Evolutionary conservation across 2,329 filamentous ascomycete genomes (phyloP).

Genomic region (Aspergillus persii): DNA sequence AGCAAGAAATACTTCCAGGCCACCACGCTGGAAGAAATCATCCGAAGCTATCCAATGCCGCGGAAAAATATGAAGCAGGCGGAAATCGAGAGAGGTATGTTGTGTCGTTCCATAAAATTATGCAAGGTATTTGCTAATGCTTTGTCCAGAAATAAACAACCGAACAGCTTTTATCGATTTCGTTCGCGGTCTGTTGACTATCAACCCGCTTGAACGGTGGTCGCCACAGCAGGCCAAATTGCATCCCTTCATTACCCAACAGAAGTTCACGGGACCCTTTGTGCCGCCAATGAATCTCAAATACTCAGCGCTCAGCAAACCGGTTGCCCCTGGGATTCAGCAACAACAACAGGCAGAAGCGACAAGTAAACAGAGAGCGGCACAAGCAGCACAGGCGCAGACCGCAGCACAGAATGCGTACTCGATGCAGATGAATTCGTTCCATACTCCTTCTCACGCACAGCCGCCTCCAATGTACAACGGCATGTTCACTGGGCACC

Average conservation of each 20-base stretch:
- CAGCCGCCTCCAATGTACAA: constrained; percentile 66
- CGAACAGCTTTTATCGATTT: constrained; percentile 97
- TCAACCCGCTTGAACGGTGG: constrained; percentile 95
- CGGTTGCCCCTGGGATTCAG: constrained; percentile 87
- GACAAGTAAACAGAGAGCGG: constrained; percentile 83
- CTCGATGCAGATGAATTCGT: constrained; percentile 59
- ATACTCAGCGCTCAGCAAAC: constrained; percentile 77
- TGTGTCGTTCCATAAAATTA: neutral
- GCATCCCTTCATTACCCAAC: constrained; percentile 97
- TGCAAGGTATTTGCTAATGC: constrained; percentile 17
- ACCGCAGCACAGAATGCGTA: constrained; percentile 68
- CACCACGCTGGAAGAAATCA: constrained; percentile 91
- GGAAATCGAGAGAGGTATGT: constrained; percentile 89
- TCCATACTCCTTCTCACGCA: constrained; percentile 47
- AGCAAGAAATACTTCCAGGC: constrained; percentile 99
- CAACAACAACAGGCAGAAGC: constrained; percentile 95
- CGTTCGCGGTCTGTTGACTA: constrained; percentile 85
- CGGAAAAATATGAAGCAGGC: constrained; percentile 98
- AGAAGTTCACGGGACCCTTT: constrained; percentile 94
- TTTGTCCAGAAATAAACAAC: constrained; percentile 86
- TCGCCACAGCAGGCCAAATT: constrained; percentile 96
- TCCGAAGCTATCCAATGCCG: constrained; percentile 96
- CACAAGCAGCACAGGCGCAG: constrained; percentile 64
- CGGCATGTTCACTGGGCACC: constrained; percentile 68
- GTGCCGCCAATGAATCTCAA: constrained; percentile 97